Evolutionary conservation across 1,284 basidiomycete genomes (phyloP), one percentile per base, ranked within the genome.

Genomic region (Mycena sp.): DNA sequence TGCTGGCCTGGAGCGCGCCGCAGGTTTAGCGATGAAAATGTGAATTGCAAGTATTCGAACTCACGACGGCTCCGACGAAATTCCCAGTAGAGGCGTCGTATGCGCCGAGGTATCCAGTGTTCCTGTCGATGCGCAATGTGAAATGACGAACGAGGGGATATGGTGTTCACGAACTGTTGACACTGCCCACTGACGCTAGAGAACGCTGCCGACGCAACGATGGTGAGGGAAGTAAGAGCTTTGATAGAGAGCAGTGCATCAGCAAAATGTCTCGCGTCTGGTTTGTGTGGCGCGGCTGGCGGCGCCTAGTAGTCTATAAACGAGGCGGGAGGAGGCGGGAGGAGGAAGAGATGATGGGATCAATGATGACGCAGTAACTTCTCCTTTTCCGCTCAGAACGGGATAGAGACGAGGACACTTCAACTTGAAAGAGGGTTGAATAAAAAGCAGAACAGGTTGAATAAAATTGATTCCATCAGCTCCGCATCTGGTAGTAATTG

Each of bases 21-120:
- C 41, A 44, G 40, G 32, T 38, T 29, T 43, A 26, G 26, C 28
- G 11, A 58, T n/a, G 25, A 19, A 12, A 23, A 25, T 41, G 5
- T 17, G 37, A 37, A n/a, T 44, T 9, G 28, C 4, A 19, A 10
- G 44, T 16, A 40, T 35, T 21, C 32, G 6, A 52, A 43, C 49
- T 49, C 17, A 51, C 57, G 40, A 59, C 21, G 11, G 57, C 57
- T 30, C 57, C 57, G 29, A 59, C 48, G 40, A 59, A 44, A 50
- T 16, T 21, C 29, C 38, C 49, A 16, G 46, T 52, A 32, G 5
- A 35, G 12, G 49, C 57, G 19, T 59, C 57, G 38, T 52, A 59
- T 50, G 12, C 57, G 49, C 57, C 57, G 48, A 59, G 48, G 49
- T 59, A 59, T 5, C 49, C 57, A 37, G 48, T 40, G 44, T 59